Base-by-base conservation (phyloP, 176 grass and related monocot genomes). In the Ananas comosus region DNA sequence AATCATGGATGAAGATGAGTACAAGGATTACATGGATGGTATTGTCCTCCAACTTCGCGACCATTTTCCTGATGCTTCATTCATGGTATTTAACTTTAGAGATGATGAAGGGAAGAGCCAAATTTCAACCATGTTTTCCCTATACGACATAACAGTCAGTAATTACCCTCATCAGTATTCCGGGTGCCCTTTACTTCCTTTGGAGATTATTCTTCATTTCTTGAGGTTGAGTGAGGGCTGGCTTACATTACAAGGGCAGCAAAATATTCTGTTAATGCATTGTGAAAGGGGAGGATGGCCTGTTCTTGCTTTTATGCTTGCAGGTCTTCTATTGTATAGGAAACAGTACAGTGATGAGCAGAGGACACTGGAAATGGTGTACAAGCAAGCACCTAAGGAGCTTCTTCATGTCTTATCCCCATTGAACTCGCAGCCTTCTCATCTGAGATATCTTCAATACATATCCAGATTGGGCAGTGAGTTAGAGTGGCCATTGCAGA, bases 271-370 rank as follows among this genome's bases (percentile, higher is more conserved):
- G 71, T 51, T 97, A 24, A 90, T 97, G 81, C 93, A 97, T 72
- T 97, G 93, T 68, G 89, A 97, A 80, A 82, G 69, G 73, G 93
- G 89, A 16, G 93, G 89, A 61, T 97, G 93, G 93, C 89, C 89
- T 0, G 77, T 92, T 49, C 74, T 97, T 76, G 89, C 93, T 19
- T 97, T 97, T 80, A 92, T 97, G 93, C 86, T 97, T 78, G 93
- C 89, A 64, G 80, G 84, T 78, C 93, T 97, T 74, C 71, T 97
- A 53, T 48, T 97, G 21, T 90, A 92, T 23, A 81, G 86, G 71
- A 92, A 83, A 64, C 93, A 97, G 19, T 97, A 92, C 65, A 92
- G 79, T 1, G 89, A 89, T 11, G 93, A 97, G 53, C 89, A 92
- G 76, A 90, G 84, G 79, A 97, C 93, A 57, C 81, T 97, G 50